Evolutionary conservation across 106 monocot genomes (phyloP).

Genomic region (Dioscorea zingiberensis): DNA sequence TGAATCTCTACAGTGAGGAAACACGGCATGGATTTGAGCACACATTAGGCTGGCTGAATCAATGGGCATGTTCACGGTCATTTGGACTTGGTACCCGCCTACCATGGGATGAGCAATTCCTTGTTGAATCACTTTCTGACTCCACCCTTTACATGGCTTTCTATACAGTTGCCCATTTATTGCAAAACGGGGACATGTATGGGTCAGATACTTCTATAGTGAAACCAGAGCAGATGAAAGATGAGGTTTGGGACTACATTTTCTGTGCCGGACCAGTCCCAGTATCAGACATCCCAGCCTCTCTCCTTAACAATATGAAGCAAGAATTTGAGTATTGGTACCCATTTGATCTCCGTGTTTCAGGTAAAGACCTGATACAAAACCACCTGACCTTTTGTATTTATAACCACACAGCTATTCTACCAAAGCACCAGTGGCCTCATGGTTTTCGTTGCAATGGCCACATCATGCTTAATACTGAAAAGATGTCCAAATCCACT

Average conservation of each 20-base stretch:
- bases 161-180: conserved; percentile 78
- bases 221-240: conserved; percentile 77
- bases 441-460: conserved; percentile 88
- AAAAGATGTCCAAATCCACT: conserved; percentile 96
- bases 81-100: conserved; percentile 89
- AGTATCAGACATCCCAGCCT: conserved; percentile 33
- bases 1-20: conserved; percentile 74
- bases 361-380: conserved; percentile 88
- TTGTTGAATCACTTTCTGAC: conserved; percentile 94
- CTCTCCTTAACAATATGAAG: conserved; percentile 67
- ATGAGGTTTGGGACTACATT: conserved; percentile 82
- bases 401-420: conserved; percentile 76
- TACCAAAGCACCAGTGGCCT: conserved; percentile 79
- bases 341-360: conserved; percentile 90
- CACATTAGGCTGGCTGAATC: conserved; percentile 88
- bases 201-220: conserved; percentile 44
- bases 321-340: conserved; percentile 98
- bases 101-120: conserved; percentile 90
- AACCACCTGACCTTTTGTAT: conserved; percentile 92
- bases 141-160: conserved; percentile 96
- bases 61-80: conserved; percentile 97
- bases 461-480: conserved; percentile 92
- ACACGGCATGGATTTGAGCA: conserved; percentile 77
- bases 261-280: conserved; percentile 50
- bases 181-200: conserved; percentile 82